These are phyloP conservation scores for Fusarium nodosum DNA, from an alignment of 2,329 filamentous ascomycete genomes.

Conservation along the genomic window DNA sequence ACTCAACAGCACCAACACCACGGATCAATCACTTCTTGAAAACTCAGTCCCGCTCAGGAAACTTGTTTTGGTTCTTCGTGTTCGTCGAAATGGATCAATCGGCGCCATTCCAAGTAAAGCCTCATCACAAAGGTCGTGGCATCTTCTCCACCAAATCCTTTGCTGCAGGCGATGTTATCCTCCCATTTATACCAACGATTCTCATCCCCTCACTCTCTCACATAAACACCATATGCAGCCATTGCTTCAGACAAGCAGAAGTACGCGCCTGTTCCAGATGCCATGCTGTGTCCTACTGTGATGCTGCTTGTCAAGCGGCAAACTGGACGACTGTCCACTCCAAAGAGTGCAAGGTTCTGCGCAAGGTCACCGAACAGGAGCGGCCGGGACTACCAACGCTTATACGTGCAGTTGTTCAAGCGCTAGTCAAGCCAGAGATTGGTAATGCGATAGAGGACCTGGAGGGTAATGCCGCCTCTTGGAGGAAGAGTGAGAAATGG, in stretches of 20 bases:
- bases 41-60: not conserved
- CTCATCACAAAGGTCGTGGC: conserved; percentile 60
- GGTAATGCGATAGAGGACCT: conserved; percentile 56
- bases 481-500: conserved; percentile 58
- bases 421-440: conserved; percentile 59
- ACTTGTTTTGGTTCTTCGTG: not conserved
- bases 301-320: conserved; percentile 64
- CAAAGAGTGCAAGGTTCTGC: conserved; percentile 66
- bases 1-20: not conserved
- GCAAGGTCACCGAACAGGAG: conserved; percentile 48
- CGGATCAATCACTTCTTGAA: not conserved
- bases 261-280: conserved; percentile 66
- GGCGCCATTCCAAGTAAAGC: conserved; percentile 46
- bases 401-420: conserved; percentile 66
- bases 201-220: conserved; percentile 63
- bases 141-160: conserved; percentile 61
- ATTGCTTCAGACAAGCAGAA: conserved; percentile 59
- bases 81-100: conserved; percentile 32
- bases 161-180: conserved; percentile 61
- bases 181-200: conserved; percentile 60
- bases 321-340: conserved; percentile 68
- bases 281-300: conserved; percentile 68
- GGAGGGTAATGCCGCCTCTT: conserved; percentile 62
- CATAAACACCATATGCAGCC: conserved; percentile 61
- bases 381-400: conserved; percentile 63